Evolutionary conservation across 2,329 filamentous ascomycete species (phyloP), one percentile per base, ranked within the genome.

Genomic region (Penicillium janthinellum): DNA sequence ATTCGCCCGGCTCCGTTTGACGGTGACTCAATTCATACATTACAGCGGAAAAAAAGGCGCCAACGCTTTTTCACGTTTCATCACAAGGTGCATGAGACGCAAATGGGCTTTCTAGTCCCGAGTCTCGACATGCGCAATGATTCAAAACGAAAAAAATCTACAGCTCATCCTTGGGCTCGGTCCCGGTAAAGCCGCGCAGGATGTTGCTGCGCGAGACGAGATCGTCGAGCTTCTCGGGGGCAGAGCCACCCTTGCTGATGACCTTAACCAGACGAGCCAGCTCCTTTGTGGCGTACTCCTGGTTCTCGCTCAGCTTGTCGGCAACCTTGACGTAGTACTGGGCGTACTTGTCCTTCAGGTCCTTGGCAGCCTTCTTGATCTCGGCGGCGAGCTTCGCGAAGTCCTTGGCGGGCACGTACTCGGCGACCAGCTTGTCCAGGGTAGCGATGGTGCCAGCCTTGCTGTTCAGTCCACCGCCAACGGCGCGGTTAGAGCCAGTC

Each of bases 281-380:
- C 83, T 98, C 94, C 87, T 96, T 98, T 73, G 86, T 81, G 51
- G 88, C 91, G 73, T 91, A 97, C 54, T 83, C 88, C 62, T 90
- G 83, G 79, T 90, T 96, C 77, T 88, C 83, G 74, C 82, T 83
- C 64, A 95, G 81, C 87, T 97, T 98, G 75, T 91, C 86, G 62
- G 95, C 90, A 56, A 96, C 92, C 75, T 91, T 91, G 75, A 95
- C 83, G 78, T 99, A 98, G 86, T 99, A 99, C 79, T 93, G 85
- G 49, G 91, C 91, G 73, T 94, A 96, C 82, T 91, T 91, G 77
- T 89, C 88, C 79, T 89, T 86, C 54, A 95, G 76, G 54, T 78
- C 81, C 68, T 84, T 83, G 22, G 88, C 88, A 62, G 87, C 85
- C 80, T 89, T 89, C 81, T 89, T 88, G 55, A 90, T 83, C 78